Percentiles rank a stretch among this genome's conserved stretches.
Evolutionary conservation across 768 basidiomycete genomes (phyloP).

Genomic region (Flagelloscypha sp.): DNA sequence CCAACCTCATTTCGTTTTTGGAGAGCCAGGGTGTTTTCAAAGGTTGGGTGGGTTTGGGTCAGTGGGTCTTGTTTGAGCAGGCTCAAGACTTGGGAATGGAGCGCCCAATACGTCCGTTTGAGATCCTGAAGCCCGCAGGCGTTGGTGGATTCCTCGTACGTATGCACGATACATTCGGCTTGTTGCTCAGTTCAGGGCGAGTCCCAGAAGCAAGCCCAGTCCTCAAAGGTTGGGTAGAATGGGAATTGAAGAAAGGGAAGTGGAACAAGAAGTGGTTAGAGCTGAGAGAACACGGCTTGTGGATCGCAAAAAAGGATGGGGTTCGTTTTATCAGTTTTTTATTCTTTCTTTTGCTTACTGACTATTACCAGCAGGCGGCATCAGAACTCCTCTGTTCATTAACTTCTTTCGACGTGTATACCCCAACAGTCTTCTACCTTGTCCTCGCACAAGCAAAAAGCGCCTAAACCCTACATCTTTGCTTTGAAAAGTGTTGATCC

Average conservation of each 20-base stretch:
- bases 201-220: slow-evolving; percentile 23
- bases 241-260: slow-evolving; percentile 86
- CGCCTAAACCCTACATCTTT: slow-evolving; percentile 81
- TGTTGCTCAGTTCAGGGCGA: slow-evolving; percentile 30
- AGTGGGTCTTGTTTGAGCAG: slow-evolving; percentile 88
- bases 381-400: slow-evolving; percentile 77
- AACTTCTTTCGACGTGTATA: slow-evolving; percentile 86
- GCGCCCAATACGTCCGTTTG: slow-evolving; percentile 83
- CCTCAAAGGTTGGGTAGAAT: slow-evolving; percentile 66
- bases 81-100: slow-evolving; percentile 93
- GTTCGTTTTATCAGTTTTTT: slow-evolving; percentile 32
- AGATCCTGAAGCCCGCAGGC: slow-evolving; percentile 69
- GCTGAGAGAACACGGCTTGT: slow-evolving; percentile 78
- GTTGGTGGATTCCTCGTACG: slow-evolving; percentile 54
- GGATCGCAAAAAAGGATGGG: slow-evolving; percentile 83
- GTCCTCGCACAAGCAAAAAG: too few species aligned
- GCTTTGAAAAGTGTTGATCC: slow-evolving; percentile 86
- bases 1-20: slow-evolving; percentile 62
- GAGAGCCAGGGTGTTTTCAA: slow-evolving; percentile 60
- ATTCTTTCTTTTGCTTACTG: slow-evolving; percentile 5
- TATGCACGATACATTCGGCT: slow-evolving; percentile 32
- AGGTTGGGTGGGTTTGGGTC: slow-evolving; percentile 47
- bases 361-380: slow-evolving; percentile 81
- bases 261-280: slow-evolving; percentile 92
- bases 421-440: slow-evolving; percentile 62